Evolutionary conservation across 2,329 filamentous ascomycete species (phyloP).

Genomic region (Dichotomopilus funicola): DNA sequence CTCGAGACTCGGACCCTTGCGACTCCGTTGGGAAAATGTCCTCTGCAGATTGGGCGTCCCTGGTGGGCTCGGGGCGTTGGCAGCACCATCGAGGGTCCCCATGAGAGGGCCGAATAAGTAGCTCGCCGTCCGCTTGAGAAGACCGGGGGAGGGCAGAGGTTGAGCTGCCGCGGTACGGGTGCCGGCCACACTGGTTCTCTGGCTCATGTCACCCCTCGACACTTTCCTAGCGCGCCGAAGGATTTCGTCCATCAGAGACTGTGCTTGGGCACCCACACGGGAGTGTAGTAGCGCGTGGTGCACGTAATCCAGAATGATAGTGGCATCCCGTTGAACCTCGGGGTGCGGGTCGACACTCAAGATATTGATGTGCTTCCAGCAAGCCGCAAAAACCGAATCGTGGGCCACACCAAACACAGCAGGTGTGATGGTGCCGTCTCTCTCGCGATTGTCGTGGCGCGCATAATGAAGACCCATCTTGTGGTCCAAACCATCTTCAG

Average conservation of each 20-base stretch:
- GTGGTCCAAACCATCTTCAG: constrained; percentile 50
- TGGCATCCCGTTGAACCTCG: constrained; percentile 81
- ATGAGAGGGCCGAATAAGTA: constrained; percentile 55
- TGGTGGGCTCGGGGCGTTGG: constrained; percentile 27
- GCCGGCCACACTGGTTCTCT: constrained; percentile 39
- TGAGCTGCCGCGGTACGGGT: constrained; percentile 31
- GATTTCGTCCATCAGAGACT: constrained; percentile 69
- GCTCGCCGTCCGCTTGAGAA: constrained; percentile 59
- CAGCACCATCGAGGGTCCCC: constrained; percentile 38
- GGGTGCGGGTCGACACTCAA: constrained; percentile 91
- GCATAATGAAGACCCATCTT: constrained; percentile 59
- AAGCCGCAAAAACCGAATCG: constrained; percentile 85
- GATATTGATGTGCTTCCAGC: constrained; percentile 90
- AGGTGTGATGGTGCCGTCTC: constrained; percentile 52
- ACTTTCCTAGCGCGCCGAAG: constrained; percentile 42
- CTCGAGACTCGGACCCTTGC: constrained; percentile 37
- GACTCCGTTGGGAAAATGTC: constrained; percentile 33
- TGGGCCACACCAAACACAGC: constrained; percentile 59
- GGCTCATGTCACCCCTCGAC: constrained; percentile 37
- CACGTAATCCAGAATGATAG: constrained; percentile 78
- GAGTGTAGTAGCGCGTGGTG: constrained; percentile 74
- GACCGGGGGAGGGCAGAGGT: constrained; percentile 49
- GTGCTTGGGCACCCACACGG: constrained; percentile 62
- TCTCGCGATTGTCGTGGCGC: constrained; percentile 47
- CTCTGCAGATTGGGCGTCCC: constrained; percentile 31